Conservation (phyloP, 169 alveolate genomes). For the Sarcocystis neurona region DNA sequence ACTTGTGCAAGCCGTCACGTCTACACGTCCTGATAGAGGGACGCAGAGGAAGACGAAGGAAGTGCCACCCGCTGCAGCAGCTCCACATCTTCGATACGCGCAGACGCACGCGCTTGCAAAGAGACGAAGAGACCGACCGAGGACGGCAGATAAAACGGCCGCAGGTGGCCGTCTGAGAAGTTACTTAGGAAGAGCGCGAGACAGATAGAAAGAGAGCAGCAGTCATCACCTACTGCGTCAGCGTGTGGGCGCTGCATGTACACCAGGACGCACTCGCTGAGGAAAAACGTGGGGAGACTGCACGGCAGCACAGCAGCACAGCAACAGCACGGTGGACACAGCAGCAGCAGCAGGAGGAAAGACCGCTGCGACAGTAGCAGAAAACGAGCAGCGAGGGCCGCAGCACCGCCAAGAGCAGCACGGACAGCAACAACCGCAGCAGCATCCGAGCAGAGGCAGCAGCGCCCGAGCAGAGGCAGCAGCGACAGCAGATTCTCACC, state of each 20-base stretch:
- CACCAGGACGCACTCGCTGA: constrained; percentile 23
- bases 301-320: background rate
- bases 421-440: too few species aligned
- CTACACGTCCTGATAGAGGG: too few species aligned
- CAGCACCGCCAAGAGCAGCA: too few species aligned
- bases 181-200: background rate
- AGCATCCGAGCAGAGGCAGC: too few species aligned
- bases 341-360: background rate
- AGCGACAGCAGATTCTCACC: too few species aligned
- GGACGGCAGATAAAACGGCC: background rate
- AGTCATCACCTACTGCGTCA: constrained; percentile 28
- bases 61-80: too few species aligned
- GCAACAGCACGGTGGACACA: background rate
- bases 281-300: constrained; percentile 19
- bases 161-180: background rate
- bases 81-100: too few species aligned
- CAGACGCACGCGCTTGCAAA: background rate
- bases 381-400: too few species aligned
- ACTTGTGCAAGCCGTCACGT: too few species aligned
- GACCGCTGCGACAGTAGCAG: background rate
- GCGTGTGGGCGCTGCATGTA: background rate
- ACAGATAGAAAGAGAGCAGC: background rate
- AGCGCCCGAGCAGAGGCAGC: too few species aligned
- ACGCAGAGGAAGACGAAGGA: too few species aligned
- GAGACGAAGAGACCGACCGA: background rate